Percentiles rank a stretch among this genome's conserved stretches.
These are phyloP conservation scores for Wickerhamomyces xylosicus DNA, from an alignment of 805 yeast species.

Conservation along the genomic window DNA sequence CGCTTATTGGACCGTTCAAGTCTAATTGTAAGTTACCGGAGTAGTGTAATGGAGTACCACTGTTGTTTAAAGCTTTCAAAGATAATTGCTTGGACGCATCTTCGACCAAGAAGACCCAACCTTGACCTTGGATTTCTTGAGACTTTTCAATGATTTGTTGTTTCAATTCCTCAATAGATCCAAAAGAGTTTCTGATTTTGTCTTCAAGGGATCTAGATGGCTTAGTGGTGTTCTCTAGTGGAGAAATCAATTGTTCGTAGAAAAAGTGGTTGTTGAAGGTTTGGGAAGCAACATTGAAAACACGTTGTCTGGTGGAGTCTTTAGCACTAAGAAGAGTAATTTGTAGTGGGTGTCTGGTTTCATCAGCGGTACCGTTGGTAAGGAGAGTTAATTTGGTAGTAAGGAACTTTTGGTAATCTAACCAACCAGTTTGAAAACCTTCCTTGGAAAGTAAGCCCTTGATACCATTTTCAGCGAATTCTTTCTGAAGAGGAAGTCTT, in stretches of 20 bases:
- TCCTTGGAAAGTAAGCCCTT: conserved; percentile 51
- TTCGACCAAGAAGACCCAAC: conserved; percentile 71
- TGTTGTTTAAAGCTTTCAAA: conserved; percentile 50
- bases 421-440: conserved; percentile 74
- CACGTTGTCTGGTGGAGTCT: conserved; percentile 51
- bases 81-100: conserved; percentile 46
- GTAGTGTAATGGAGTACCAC: conserved; percentile 68
- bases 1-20: conserved; percentile 60
- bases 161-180: conserved; percentile 17
- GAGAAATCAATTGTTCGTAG: conserved; percentile 45
- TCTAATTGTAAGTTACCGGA: conserved; percentile 66
- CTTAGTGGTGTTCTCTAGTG: conserved; percentile 15
- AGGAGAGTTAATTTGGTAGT: conserved; percentile 49
- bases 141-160: conserved; percentile 7
- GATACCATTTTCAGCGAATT: conserved; percentile 38
- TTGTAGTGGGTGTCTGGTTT: conserved; percentile 65
- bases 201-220: conserved; percentile 27
- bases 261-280: conserved; percentile 88
- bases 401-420: conserved; percentile 60
- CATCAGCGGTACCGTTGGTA: conserved; percentile 74
- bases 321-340: conserved; percentile 57
- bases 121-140: conserved; percentile 39
- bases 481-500: conserved; percentile 29
- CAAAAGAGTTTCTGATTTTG: conserved; percentile 28
- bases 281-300: conserved; percentile 86